A percentile compares a stretch with the other conserved stretches of the same genome.
Evolutionary conservation across 306 rosid species (phyloP).

Genomic region (Ormosia emarginata): DNA sequence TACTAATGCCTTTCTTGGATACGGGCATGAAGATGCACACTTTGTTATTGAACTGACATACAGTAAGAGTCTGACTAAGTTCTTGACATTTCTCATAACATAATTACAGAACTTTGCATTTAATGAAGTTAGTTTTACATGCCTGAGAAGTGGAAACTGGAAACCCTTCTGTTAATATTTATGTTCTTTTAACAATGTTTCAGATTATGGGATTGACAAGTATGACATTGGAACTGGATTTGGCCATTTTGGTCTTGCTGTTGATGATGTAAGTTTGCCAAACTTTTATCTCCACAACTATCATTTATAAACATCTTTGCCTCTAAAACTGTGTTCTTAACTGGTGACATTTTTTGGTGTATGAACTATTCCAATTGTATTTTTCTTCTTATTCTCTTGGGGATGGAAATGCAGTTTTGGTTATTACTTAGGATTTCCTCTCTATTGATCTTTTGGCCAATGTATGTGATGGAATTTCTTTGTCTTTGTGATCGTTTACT

Average conservation of each 20-base stretch:
- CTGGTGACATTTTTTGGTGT: neutral
- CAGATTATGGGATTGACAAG: slow-evolving; percentile 83
- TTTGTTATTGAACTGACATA: slow-evolving; percentile 83
- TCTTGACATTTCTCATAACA: slow-evolving; percentile 3
- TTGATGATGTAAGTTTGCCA: slow-evolving; percentile 80
- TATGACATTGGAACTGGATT: slow-evolving; percentile 80
- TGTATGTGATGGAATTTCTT: neutral
- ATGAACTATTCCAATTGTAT: neutral
- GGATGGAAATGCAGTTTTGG: neutral
- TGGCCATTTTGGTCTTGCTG: slow-evolving; percentile 87
- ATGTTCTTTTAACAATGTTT: slow-evolving; percentile 27
- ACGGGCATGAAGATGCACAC: slow-evolving; percentile 87
- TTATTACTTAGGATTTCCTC: slow-evolving; percentile 7
- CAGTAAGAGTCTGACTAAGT: slow-evolving; percentile 47
- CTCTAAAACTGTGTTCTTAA: slow-evolving; percentile 4
- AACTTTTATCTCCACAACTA: neutral
- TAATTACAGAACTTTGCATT: slow-evolving; percentile 1
- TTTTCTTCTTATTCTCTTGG: neutral
- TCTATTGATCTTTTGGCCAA: slow-evolving; percentile 15
- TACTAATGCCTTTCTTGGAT: slow-evolving; percentile 85
- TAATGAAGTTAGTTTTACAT: slow-evolving; percentile 10
- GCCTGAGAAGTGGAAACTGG: slow-evolving; percentile 2
- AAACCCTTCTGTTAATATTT: slow-evolving; percentile 7
- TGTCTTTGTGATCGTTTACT: slow-evolving; percentile 23
- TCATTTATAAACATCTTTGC: slow-evolving; percentile 11